phyloP scores from a whole-genome alignment of 2,329 filamentous ascomycete species.

The Malbranchea cinnamomea region DNA sequence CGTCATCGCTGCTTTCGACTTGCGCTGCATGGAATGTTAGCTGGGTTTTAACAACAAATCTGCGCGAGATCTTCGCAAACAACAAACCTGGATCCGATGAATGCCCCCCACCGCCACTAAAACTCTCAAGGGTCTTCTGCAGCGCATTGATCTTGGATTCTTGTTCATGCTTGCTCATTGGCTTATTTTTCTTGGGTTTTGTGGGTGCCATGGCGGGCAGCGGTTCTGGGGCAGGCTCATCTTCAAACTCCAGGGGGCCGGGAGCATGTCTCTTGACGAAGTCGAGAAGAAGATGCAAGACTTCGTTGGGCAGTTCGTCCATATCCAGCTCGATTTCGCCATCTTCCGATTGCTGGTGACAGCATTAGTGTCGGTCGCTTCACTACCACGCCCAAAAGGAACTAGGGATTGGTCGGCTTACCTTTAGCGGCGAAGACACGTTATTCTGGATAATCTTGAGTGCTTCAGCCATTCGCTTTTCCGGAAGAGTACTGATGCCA shows the following conservation, averaged over 20 bases:
- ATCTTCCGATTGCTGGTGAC: slow-evolving; percentile 26
- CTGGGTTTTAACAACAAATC: slow-evolving; percentile 1
- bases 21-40: slow-evolving; percentile 26
- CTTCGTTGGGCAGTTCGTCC: slow-evolving; percentile 33
- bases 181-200: slow-evolving; percentile 37
- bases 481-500: slow-evolving; percentile 67
- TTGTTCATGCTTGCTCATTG: slow-evolving; percentile 37
- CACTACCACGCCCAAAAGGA: background rate
- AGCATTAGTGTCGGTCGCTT: slow-evolving; percentile 7
- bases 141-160: slow-evolving; percentile 36
- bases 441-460: slow-evolving; percentile 85
- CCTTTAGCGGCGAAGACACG: slow-evolving; percentile 55
- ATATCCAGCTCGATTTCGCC: slow-evolving; percentile 35
- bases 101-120: slow-evolving; percentile 25
- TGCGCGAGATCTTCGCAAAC: slow-evolving; percentile 1
- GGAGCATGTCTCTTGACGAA: slow-evolving; percentile 34
- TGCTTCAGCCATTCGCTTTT: slow-evolving; percentile 61
- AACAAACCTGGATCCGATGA: slow-evolving; percentile 25
- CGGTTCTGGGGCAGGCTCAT: slow-evolving; percentile 18
- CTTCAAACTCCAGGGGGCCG: slow-evolving; percentile 28
- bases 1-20: slow-evolving; percentile 33
- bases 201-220: slow-evolving; percentile 20
- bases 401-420: slow-evolving; percentile 14
- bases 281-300: slow-evolving; percentile 29
- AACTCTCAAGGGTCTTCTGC: slow-evolving; percentile 31